Percentiles rank a stretch among this genome's conserved stretches.
These are phyloP conservation scores for Annulohypoxylon moriforme DNA, from an alignment of 495 filamentous ascomycete species.

Conservation along the genomic window DNA sequence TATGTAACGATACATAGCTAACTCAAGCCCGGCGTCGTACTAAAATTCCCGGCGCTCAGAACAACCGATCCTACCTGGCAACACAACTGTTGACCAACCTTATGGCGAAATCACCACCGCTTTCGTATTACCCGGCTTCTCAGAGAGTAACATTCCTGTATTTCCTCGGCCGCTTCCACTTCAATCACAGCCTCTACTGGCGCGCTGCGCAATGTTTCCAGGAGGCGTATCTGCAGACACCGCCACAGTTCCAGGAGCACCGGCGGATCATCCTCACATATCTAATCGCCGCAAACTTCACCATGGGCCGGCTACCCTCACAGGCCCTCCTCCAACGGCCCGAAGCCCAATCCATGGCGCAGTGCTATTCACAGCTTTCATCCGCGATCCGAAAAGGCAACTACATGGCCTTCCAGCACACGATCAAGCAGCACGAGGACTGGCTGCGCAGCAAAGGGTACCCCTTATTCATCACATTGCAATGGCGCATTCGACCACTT, in stretches of 20 bases:
- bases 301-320: slow-evolving; percentile 87
- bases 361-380: slow-evolving; percentile 80
- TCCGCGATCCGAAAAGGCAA: slow-evolving; percentile 80
- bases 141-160: slow-evolving; percentile 93
- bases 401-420: slow-evolving; percentile 77
- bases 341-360: slow-evolving; percentile 75
- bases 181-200: slow-evolving; percentile 82
- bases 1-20: slow-evolving; percentile 46
- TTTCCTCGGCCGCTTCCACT: slow-evolving; percentile 90
- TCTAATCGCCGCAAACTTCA: slow-evolving; percentile 82
- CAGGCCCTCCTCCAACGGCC: slow-evolving; percentile 70
- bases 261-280: slow-evolving; percentile 84
- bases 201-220: slow-evolving; percentile 78
- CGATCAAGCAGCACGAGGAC: slow-evolving; percentile 63
- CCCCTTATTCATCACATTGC: slow-evolving; percentile 69
- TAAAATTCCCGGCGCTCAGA: slow-evolving; percentile 51
- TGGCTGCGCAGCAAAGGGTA: slow-evolving; percentile 86
- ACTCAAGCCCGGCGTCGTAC: neutral
- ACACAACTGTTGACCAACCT: slow-evolving; percentile 93
- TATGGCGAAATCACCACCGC: slow-evolving; percentile 79
- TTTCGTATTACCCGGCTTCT: slow-evolving; percentile 82
- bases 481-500: slow-evolving; percentile 78
- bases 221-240: slow-evolving; percentile 83
- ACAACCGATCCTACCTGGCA: slow-evolving; percentile 72
- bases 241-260: slow-evolving; percentile 72